Conservation (phyloP, 352 stramenopile species). For the Halophytophthora batemanensis region DNA sequence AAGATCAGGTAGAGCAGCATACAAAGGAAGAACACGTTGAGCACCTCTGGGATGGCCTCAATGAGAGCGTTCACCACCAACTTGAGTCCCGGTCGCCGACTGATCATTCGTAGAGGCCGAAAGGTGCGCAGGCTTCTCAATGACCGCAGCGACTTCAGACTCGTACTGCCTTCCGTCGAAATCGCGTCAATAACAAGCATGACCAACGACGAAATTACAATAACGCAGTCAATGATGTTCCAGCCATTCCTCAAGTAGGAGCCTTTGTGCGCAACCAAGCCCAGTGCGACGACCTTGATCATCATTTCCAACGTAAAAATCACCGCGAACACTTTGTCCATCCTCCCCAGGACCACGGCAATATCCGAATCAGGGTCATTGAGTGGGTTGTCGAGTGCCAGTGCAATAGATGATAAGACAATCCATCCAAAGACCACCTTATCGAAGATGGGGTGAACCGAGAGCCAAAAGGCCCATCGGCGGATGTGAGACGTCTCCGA, state of each 20-base stretch:
- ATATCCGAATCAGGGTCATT: constrained; percentile 43
- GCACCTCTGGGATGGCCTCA: constrained; percentile 83
- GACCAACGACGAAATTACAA: constrained; percentile 82
- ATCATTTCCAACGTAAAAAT: constrained; percentile 89
- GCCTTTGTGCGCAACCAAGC: constrained; percentile 59
- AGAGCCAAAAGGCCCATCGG: constrained; percentile 36
- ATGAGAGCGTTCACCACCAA: constrained; percentile 91
- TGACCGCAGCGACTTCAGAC: constrained; percentile 77
- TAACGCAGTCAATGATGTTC: constrained; percentile 89
- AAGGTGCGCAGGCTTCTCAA: constrained; percentile 86
- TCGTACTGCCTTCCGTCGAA: constrained; percentile 31
- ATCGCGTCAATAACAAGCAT: constrained; percentile 45
- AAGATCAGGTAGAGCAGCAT: constrained; percentile 95
- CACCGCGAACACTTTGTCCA: constrained; percentile 75
- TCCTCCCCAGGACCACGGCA: constrained; percentile 37
- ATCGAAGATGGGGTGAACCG: constrained; percentile 79
- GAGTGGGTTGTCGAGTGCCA: constrained; percentile 88
- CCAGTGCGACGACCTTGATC: constrained; percentile 86
- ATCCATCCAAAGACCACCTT: constrained; percentile 81
- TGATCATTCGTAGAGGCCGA: constrained; percentile 90
- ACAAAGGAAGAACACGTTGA: constrained; percentile 90
- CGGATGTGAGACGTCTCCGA: constrained; percentile 35
- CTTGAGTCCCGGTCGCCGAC: constrained; percentile 76
- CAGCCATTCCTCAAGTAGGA: constrained; percentile 84
- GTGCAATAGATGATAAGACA: constrained; percentile 69